Evolutionary conservation across 208 protist species (phyloP).

Genomic region (Acanthamoeba triangularis): DNA sequence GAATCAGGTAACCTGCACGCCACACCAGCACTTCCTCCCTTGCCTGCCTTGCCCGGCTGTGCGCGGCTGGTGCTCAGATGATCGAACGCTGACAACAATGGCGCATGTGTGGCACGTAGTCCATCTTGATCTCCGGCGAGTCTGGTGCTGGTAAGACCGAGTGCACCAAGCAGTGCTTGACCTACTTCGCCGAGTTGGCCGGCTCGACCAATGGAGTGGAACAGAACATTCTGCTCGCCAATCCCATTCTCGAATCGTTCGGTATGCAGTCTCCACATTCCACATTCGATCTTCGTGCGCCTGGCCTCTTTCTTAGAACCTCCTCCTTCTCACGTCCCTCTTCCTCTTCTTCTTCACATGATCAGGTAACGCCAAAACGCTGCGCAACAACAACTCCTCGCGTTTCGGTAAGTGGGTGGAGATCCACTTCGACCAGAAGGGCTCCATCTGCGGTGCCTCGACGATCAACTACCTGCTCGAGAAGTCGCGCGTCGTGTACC

Average conservation of each 20-base stretch:
- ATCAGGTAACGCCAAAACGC: conserved; percentile 90
- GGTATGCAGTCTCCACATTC: neutral
- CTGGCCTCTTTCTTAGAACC: no score
- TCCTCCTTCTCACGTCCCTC: neutral
- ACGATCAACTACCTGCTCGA: conserved; percentile 77
- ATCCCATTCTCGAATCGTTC: conserved; percentile 21
- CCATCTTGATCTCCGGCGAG: conserved; percentile 87
- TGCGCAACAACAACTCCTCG: conserved; percentile 91
- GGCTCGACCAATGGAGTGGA: neutral
- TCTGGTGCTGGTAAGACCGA: conserved; percentile 90
- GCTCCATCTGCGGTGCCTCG: conserved; percentile 85
- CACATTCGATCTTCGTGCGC: neutral
- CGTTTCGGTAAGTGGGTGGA: conserved; percentile 91
- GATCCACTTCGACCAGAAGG: conserved; percentile 88
- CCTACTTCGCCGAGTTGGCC: conserved; percentile 90
- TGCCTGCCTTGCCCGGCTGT: conserved; percentile 50
- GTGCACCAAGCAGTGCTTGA: conserved; percentile 90
- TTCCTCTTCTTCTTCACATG: neutral
- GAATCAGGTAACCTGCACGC: conserved; percentile 24
- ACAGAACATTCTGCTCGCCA: neutral
- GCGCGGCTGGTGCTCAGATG: conserved; percentile 80
- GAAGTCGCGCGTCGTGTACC: conserved; percentile 78
- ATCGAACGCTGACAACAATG: conserved; percentile 80
- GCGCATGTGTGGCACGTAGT: conserved; percentile 1
- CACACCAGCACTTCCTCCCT: neutral